These are phyloP conservation scores for Wallacemonas rigidus DNA, from an alignment of 208 protist species.

Conservation along the genomic window DNA sequence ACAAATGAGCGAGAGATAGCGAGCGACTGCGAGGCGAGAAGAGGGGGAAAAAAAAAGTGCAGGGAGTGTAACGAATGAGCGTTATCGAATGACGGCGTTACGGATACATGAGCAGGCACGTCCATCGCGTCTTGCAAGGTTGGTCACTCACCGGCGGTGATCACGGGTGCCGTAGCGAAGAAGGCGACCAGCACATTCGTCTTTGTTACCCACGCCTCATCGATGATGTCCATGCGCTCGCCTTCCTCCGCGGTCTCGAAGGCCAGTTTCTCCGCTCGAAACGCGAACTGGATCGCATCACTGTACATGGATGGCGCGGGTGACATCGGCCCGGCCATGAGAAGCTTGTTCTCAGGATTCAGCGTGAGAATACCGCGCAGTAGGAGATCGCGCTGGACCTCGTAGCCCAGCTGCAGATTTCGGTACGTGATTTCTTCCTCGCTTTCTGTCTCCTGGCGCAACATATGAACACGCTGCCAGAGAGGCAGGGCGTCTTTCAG, in stretches of 20 bases:
- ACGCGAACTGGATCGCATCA: slow-evolving; percentile 54
- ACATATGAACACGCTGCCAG: slow-evolving; percentile 52
- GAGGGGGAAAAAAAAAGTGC: too few relatives aligned
- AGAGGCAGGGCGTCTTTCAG: slow-evolving; percentile 54
- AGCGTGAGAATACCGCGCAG: slow-evolving; percentile 26
- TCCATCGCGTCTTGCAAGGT: not conserved
- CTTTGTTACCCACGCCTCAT: slow-evolving; percentile 27
- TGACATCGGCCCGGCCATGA: slow-evolving; percentile 21
- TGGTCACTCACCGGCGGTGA: not conserved
- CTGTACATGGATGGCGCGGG: slow-evolving; percentile 16
- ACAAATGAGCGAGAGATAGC: too few relatives aligned
- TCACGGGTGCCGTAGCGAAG: not conserved
- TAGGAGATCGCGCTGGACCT: slow-evolving; percentile 53
- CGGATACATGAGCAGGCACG: too few relatives aligned
- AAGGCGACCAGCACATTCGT: slow-evolving; percentile 7
- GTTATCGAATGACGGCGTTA: too few relatives aligned
- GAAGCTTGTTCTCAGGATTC: slow-evolving; percentile 25
- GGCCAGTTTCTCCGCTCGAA: slow-evolving; percentile 49
- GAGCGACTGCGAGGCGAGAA: too few relatives aligned
- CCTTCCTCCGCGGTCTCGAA: slow-evolving; percentile 58
- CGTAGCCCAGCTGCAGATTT: slow-evolving; percentile 46
- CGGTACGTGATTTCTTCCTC: slow-evolving; percentile 69
- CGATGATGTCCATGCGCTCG: slow-evolving; percentile 61
- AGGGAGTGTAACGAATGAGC: too few relatives aligned
- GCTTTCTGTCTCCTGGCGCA: slow-evolving; percentile 66